A percentile compares a stretch with the other conserved stretches of the same genome.
Conservation (phyloP, 345 rosid genomes). For the Sapria himalayana region DNA sequence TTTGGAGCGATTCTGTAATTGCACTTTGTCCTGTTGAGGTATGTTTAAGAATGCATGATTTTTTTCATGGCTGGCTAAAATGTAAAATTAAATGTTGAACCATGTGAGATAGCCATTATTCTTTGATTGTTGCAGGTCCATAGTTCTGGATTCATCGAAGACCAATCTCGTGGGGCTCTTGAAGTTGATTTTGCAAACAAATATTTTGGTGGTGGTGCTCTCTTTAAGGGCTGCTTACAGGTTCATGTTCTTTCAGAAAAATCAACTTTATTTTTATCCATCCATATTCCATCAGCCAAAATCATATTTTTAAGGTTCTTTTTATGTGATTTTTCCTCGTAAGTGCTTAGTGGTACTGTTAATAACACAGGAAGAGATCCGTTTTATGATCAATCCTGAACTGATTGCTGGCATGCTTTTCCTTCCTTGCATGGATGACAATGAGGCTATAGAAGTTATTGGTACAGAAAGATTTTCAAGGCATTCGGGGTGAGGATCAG, state of each 20-base stretch:
- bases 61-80: not conserved
- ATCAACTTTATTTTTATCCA: not conserved
- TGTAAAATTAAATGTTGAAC: too few species aligned
- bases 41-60: conserved; percentile 2
- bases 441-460: conserved; percentile 71
- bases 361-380: conserved; percentile 95
- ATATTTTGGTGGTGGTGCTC: conserved; percentile 85
- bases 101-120: too few species aligned
- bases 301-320: too few species aligned
- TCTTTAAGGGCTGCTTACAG: conserved; percentile 76
- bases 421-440: conserved; percentile 74
- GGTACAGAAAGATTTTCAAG: conserved; percentile 75
- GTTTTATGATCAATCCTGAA: conserved; percentile 89
- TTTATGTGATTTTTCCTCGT: too few species aligned
- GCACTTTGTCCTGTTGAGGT: conserved; percentile 69
- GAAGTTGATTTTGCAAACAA: conserved; percentile 87
- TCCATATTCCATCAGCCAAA: too few species aligned
- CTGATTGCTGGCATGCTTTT: conserved; percentile 83
- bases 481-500: conserved; percentile 55
- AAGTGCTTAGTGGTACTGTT: too few species aligned
- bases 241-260: conserved; percentile 10
- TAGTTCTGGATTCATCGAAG: conserved; percentile 52
- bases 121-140: conserved; percentile 21
- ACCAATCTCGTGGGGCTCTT: conserved; percentile 36
- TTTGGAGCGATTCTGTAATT: conserved; percentile 45